phyloP scores from a whole-genome alignment of 2,329 filamentous ascomycete genomes.

The Orbilia javanica region DNA sequence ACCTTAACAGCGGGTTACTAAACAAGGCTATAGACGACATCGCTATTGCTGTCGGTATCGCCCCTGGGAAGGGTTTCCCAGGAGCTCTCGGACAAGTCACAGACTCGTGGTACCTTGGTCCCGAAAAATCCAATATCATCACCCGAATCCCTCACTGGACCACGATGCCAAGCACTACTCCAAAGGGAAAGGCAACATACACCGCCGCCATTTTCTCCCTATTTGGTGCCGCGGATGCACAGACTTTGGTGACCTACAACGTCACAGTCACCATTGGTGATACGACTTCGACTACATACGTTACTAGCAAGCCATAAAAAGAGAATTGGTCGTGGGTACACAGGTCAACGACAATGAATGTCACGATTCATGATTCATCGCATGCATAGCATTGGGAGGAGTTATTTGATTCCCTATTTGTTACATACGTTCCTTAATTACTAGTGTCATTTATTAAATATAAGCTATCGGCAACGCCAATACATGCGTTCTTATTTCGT shows the following conservation, averaged over 20 bases:
- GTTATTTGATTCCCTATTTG: constrained; percentile 9
- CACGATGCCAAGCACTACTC: constrained; percentile 13
- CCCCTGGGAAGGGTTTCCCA: constrained; percentile 49
- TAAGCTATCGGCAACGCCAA: neutral
- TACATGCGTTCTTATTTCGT: too few species aligned
- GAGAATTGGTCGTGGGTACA: neutral
- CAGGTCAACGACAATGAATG: neutral
- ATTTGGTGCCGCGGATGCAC: constrained; percentile 34
- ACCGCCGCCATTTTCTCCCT: constrained; percentile 38
- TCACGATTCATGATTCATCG: constrained; percentile 4
- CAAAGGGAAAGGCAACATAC: constrained; percentile 39
- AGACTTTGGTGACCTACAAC: constrained; percentile 42
- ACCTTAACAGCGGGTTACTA: neutral
- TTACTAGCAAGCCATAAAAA: constrained; percentile 46
- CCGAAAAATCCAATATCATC: constrained; percentile 49
- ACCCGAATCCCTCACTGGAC: constrained; percentile 41
- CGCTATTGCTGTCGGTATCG: constrained; percentile 57
- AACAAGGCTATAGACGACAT: constrained; percentile 47
- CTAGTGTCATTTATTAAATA: neutral
- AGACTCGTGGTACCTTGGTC: constrained; percentile 59
- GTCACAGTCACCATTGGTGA: constrained; percentile 47
- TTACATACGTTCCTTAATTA: constrained; percentile 19
- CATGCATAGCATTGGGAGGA: constrained; percentile 29
- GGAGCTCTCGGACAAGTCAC: constrained; percentile 55
- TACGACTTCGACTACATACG: constrained; percentile 37